These are phyloP conservation scores for Prunus campanulata DNA, from an alignment of 306 rosid species.

Conservation along the genomic window DNA sequence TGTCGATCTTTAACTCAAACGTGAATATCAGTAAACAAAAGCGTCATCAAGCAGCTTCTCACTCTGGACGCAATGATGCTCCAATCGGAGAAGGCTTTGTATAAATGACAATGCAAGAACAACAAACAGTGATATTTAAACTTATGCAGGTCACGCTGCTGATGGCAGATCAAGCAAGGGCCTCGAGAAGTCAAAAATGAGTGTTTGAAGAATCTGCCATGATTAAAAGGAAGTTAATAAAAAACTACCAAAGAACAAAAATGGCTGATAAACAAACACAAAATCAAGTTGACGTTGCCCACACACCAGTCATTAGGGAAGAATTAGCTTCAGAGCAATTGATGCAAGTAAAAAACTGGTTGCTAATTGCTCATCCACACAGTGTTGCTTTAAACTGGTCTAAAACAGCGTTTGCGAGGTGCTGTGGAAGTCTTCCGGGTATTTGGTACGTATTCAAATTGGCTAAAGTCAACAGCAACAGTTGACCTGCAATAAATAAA, in stretches of 20 bases:
- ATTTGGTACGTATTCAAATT: slow-evolving; percentile 54
- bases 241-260: slow-evolving; percentile 2
- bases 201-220: slow-evolving; percentile 17
- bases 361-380: neutral
- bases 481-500: slow-evolving; percentile 38
- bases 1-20: no score
- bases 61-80: no score
- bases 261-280: neutral
- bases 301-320: slow-evolving; percentile 1
- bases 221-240: neutral
- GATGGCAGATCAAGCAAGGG: slow-evolving; percentile 19
- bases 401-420: slow-evolving; percentile 27
- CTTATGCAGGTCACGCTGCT: slow-evolving; percentile 3
- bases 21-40: no score
- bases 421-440: slow-evolving; percentile 29
- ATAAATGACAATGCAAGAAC: neutral
- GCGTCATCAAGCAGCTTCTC: no score
- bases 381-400: slow-evolving; percentile 15
- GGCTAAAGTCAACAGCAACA: slow-evolving; percentile 39
- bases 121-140: slow-evolving; percentile 7
- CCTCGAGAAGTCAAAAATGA: slow-evolving; percentile 19
- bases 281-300: neutral
- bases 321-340: slow-evolving; percentile 13
- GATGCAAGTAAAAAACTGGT: slow-evolving; percentile 13
- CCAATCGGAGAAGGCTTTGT: neutral